Percentiles rank a stretch among this genome's conserved stretches.
These are phyloP conservation scores for Chlorociboria aeruginascens DNA, from an alignment of 495 filamentous ascomycete species.

Conservation along the genomic window DNA sequence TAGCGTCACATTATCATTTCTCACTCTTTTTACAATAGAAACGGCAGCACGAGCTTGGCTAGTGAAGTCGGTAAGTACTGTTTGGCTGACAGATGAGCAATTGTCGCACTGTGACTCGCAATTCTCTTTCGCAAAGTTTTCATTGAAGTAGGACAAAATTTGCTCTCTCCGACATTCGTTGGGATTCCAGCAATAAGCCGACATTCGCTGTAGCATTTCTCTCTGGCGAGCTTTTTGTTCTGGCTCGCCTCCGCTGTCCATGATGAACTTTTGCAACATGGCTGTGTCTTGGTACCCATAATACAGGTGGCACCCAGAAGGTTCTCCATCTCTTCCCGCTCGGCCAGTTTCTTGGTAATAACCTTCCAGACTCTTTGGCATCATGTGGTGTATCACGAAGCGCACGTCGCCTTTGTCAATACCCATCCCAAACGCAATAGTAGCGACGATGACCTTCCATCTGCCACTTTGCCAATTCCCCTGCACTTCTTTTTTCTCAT, in stretches of 20 bases:
- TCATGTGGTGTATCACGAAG: conserved; percentile 83
- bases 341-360: conserved; percentile 98
- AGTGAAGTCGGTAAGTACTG: conserved; percentile 63
- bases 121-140: conserved; percentile 56
- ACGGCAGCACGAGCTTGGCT: conserved; percentile 58
- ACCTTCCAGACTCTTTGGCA: conserved; percentile 93
- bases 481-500: conserved; percentile 56
- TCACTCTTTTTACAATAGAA: conserved; percentile 45
- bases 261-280: conserved; percentile 60
- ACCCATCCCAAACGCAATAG: conserved; percentile 98
- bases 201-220: conserved; percentile 72
- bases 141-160: conserved; percentile 85
- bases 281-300: conserved; percentile 65
- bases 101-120: conserved; percentile 78
- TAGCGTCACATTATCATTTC: conserved; percentile 35
- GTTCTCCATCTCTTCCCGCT: conserved; percentile 80
- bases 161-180: conserved; percentile 78
- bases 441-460: conserved; percentile 90
- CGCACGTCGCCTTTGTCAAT: conserved; percentile 96
- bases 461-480: conserved; percentile 67
- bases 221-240: conserved; percentile 74
- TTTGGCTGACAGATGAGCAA: conserved; percentile 55
- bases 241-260: conserved; percentile 55
- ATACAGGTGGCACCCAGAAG: conserved; percentile 81
- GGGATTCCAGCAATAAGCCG: conserved; percentile 78